Conservation (phyloP, 2,329 filamentous ascomycete species). For the Pestalotiopsis sp. region DNA sequence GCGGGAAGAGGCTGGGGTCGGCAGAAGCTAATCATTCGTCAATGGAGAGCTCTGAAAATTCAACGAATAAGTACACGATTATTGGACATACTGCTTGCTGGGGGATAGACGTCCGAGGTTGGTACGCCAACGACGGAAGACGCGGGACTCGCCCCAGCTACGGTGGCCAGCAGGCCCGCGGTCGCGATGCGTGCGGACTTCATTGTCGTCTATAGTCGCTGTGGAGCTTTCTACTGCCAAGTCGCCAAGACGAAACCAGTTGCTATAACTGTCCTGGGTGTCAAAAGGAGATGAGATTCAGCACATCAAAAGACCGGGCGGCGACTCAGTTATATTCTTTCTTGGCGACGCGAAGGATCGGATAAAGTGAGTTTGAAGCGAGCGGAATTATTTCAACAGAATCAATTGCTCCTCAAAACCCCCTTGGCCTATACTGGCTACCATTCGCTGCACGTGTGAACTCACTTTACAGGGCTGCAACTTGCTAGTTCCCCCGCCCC, state of each 20-base stretch:
- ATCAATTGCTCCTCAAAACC: neutral
- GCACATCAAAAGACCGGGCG: neutral
- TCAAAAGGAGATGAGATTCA: neutral
- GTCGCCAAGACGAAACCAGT: neutral
- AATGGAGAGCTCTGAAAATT: neutral
- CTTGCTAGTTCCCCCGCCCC: neutral
- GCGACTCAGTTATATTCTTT: neutral
- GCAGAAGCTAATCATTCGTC: slow-evolving; percentile 23
- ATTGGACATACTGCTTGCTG: slow-evolving; percentile 19
- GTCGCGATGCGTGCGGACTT: neutral
- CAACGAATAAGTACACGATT: neutral
- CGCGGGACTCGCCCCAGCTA: slow-evolving; percentile 10
- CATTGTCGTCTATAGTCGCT: neutral
- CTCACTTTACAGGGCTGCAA: neutral
- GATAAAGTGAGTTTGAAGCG: neutral
- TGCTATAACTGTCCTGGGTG: neutral
- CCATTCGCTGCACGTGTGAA: neutral
- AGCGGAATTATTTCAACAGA: neutral
- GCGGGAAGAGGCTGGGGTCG: slow-evolving; percentile 28
- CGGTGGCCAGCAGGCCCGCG: neutral
- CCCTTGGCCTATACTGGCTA: neutral
- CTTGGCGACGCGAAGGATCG: neutral
- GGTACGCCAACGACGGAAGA: slow-evolving; percentile 16
- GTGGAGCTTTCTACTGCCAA: neutral
- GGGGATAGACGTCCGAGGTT: slow-evolving; percentile 20